Percentiles rank a stretch among this genome's conserved stretches.
Conservation (phyloP, 768 basidiomycete genomes). For the Calocybe indica region DNA sequence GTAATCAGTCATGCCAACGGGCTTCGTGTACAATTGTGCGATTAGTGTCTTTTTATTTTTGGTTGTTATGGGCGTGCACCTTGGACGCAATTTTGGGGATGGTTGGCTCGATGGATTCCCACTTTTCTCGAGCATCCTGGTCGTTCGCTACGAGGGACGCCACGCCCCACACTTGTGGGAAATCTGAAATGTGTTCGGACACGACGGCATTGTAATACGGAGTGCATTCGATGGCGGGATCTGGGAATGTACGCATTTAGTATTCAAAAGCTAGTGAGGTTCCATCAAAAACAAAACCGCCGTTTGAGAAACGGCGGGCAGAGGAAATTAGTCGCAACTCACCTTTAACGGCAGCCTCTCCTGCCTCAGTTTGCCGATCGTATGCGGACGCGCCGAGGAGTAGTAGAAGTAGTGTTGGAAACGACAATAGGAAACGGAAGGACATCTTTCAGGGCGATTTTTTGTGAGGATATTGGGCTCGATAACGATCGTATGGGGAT, state of each 20-base stretch:
- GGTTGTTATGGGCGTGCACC: constrained; percentile 12
- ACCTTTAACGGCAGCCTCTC: constrained; percentile 33
- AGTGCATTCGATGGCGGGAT: constrained; percentile 31
- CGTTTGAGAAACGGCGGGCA: neutral
- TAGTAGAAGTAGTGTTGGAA: neutral
- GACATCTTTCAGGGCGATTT: neutral
- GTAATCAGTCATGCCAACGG: constrained; percentile 24
- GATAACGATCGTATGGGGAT: neutral
- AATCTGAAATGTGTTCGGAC: constrained; percentile 21
- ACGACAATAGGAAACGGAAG: neutral
- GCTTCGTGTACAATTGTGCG: constrained; percentile 12
- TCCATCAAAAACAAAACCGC: neutral
- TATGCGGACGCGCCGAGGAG: constrained; percentile 9
- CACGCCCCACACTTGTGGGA: constrained; percentile 39
- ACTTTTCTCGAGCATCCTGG: constrained; percentile 34
- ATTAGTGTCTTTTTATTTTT: neutral
- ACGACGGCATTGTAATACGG: constrained; percentile 36
- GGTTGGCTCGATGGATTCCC: constrained; percentile 31
- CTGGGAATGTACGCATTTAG: constrained; percentile 15
- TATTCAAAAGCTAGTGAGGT: neutral
- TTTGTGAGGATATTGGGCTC: neutral
- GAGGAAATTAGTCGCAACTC: constrained; percentile 1
- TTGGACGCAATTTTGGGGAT: constrained; percentile 46
- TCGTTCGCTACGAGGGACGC: constrained; percentile 39
- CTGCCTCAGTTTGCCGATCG: constrained; percentile 26